Conservation (phyloP, 768 basidiomycete genomes). For the Strobilomyces dryophilus region DNA sequence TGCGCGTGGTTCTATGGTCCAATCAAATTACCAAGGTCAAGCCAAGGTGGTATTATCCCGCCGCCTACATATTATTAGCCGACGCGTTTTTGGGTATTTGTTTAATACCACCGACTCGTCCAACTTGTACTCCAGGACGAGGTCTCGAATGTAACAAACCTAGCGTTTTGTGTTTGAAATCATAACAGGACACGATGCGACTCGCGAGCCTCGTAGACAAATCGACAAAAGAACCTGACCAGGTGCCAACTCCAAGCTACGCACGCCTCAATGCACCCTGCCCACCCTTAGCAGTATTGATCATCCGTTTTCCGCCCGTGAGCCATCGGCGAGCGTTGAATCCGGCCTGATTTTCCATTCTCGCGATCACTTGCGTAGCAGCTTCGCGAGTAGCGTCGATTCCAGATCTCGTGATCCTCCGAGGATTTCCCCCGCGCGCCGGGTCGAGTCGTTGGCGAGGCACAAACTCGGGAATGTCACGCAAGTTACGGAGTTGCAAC, state of each 20-base stretch:
- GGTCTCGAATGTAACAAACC: neutral
- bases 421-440: neutral
- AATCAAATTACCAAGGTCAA: neutral
- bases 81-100: too few relatives aligned
- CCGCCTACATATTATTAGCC: neutral
- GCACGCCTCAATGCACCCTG: conserved; percentile 5
- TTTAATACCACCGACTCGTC: neutral
- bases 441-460: conserved; percentile 15
- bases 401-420: neutral
- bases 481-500: conserved; percentile 5
- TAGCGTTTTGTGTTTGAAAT: neutral
- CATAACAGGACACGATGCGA: neutral
- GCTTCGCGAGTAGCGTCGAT: conserved; percentile 11
- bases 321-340: conserved; percentile 4
- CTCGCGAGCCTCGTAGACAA: conserved; percentile 9
- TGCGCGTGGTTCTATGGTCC: neutral
- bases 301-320: conserved; percentile 2
- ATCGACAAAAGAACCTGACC: conserved; percentile 11
- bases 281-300: neutral
- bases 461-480: conserved; percentile 25
- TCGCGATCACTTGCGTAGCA: conserved; percentile 19
- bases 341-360: conserved; percentile 19
- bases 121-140: neutral
- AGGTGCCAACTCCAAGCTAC: neutral
- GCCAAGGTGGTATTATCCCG: neutral